Evolutionary conservation across 805 yeast genomes (phyloP).

Genomic region (Wickerhamomyces chaumierensis): DNA sequence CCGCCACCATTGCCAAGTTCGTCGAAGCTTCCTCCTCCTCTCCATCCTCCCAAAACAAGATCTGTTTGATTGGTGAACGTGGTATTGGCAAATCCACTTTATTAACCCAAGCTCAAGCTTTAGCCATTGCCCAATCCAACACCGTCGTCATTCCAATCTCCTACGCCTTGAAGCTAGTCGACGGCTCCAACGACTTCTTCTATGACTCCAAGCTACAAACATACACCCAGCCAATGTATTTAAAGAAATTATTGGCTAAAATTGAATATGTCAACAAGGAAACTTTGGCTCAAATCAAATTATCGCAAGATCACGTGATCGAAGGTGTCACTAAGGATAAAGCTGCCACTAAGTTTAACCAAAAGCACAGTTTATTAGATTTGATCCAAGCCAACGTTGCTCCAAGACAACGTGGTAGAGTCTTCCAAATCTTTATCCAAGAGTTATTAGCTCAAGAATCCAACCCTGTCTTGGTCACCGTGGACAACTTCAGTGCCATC

Average conservation of each 20-base stretch:
- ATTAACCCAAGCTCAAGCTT: conserved; percentile 57
- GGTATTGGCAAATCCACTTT: conserved; percentile 77
- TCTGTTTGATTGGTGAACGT: conserved; percentile 51
- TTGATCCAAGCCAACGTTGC: conserved; percentile 26
- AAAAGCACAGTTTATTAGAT: conserved; percentile 30
- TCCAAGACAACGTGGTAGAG: conserved; percentile 28
- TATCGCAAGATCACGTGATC: conserved; percentile 24
- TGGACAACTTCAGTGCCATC: conserved; percentile 66
- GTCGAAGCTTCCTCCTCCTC: conserved; percentile 23
- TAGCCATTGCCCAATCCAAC: conserved; percentile 30
- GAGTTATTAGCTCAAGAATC: conserved; percentile 42
- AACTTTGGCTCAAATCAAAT: conserved; percentile 23
- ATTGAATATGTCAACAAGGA: conserved; percentile 34
- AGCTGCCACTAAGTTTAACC: conserved; percentile 18
- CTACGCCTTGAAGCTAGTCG: conserved; percentile 45
- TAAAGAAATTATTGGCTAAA: conserved; percentile 47
- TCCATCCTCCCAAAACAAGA: conserved; percentile 32
- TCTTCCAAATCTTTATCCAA: conserved; percentile 41
- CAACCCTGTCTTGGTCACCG: conserved; percentile 52
- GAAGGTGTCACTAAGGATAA: conserved; percentile 22
- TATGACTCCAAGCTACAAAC: conserved; percentile 34
- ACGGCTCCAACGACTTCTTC: conserved; percentile 64
- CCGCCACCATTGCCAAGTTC: conserved; percentile 29
- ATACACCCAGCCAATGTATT: conserved; percentile 73
- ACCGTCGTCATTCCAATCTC: conserved; percentile 54